Percentiles rank a stretch among this genome's conserved stretches.
These are phyloP conservation scores for Dinochytrium kinnereticum DNA, from an alignment of 371 early-diverging fungal species.

Conservation along the genomic window DNA sequence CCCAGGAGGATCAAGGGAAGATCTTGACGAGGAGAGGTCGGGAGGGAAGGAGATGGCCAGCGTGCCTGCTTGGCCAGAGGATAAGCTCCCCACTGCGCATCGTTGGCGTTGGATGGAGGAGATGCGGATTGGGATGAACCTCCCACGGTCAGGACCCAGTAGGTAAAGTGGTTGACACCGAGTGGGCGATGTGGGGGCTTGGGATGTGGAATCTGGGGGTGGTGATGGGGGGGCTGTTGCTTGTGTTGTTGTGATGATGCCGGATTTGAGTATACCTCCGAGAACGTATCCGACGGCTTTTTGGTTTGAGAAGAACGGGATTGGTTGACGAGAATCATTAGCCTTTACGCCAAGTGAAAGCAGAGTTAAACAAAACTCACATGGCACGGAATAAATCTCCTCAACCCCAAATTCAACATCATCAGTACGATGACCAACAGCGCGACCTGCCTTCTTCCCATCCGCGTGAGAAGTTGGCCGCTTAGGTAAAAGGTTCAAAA, in stretches of 20 bases:
- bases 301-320: background rate
- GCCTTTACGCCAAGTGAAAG: background rate
- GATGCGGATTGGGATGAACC: slow-evolving; percentile 37
- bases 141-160: slow-evolving; percentile 50
- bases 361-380: background rate
- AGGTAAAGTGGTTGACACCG: slow-evolving; percentile 32
- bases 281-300: slow-evolving; percentile 46
- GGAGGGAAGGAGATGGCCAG: slow-evolving; percentile 42
- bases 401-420: slow-evolving; percentile 50
- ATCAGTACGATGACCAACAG: background rate
- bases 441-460: background rate
- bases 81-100: slow-evolving; percentile 40
- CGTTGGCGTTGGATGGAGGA: slow-evolving; percentile 51
- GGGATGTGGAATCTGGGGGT: no score
- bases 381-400: slow-evolving; percentile 53
- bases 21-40: no score
- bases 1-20: slow-evolving; percentile 17
- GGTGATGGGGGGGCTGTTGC: background rate
- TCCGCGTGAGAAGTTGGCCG: slow-evolving; percentile 21
- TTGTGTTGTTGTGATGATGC: slow-evolving; percentile 31
- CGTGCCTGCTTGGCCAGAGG: slow-evolving; percentile 47
- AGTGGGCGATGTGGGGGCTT: background rate
- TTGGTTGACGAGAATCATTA: background rate
- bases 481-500: slow-evolving; percentile 53
- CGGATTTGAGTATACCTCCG: slow-evolving; percentile 50